Base-by-base conservation (phyloP, 148 eudicot genomes). In the Amaranthus cruentus region DNA sequence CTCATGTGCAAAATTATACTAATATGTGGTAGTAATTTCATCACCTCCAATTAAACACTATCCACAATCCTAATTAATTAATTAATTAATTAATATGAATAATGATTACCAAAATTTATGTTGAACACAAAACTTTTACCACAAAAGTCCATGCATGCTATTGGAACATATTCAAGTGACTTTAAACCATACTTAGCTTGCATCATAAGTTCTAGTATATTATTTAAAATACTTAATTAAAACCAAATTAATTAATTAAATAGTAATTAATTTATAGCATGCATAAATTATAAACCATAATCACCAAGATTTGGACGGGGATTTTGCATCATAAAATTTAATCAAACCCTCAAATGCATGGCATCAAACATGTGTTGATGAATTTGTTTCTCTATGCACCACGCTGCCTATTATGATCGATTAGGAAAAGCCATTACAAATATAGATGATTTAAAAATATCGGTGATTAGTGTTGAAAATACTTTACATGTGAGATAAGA, bases 331-430 rank as follows among this genome's bases (percentile, higher is more conserved):
- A 52, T 58, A 66, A 47, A 65, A 46, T 12, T 18, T 13, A 76
- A 72, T 66, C 55, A 58, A 53, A 72, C 69, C 43, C 51, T 42
- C 8, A 43, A 18, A 65, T 47, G 13, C 12, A 66, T 8, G 3
- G 4, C 12, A 50, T 43, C 6, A 3, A 28, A 14, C 50, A 28
- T 51, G 58, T 58, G 21, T 51, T 10, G 6, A 11, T 72, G 54
- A 0, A 12, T 3, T 13, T 44, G 52, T n/a, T 28, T 46, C 13
- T 56, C 54, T 73, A 68, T 58, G 44, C 61, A 46, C 73, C 80
- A 68, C 63, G 73, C 81, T 57, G 69, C 81, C 47, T 69, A 68
- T 70, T 54, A 78, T 78, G 69, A 78, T 73, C 69, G 60, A 38
- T 10, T 51, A 63, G 18, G 47, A 55, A 69, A 28, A 28, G 1